Percentiles rank a stretch among this genome's conserved stretches.
phyloP scores from a whole-genome alignment of 352 stramenopile genomes.

The Globisporangium megalacanthum region DNA sequence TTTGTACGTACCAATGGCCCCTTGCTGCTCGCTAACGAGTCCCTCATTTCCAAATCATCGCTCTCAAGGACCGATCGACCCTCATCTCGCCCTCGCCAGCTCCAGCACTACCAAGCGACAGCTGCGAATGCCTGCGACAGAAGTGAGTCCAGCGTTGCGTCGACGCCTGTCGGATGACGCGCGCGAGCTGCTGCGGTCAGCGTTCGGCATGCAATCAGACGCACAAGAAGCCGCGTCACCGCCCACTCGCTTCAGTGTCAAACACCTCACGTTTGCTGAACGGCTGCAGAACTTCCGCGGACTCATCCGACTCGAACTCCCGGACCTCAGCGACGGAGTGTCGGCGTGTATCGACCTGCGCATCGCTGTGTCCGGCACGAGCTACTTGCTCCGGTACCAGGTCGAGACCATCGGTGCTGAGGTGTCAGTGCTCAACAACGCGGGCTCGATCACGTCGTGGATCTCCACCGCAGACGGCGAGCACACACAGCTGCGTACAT shows the following conservation, averaged over 20 bases:
- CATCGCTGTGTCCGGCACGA: constrained; percentile 23
- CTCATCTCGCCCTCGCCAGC: too few relatives aligned
- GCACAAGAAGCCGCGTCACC: too few relatives aligned
- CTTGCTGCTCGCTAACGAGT: too few relatives aligned
- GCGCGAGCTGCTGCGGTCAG: constrained; percentile 38
- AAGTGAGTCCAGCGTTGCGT: constrained; percentile 41
- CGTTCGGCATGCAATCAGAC: constrained; percentile 13
- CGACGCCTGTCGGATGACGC: constrained; percentile 56
- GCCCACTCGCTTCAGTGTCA: constrained; percentile 8
- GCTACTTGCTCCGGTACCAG: constrained; percentile 41
- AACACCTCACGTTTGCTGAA: constrained; percentile 24
- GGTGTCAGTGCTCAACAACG: constrained; percentile 36
- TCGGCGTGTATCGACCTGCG: constrained; percentile 20
- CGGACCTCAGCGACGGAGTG: constrained; percentile 2
- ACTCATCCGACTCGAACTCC: constrained; percentile 33
- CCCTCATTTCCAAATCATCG: constrained; percentile 5
- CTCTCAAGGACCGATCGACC: background rate
- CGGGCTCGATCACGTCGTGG: constrained; percentile 38
- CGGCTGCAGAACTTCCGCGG: constrained; percentile 44
- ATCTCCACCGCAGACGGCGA: constrained; percentile 30
- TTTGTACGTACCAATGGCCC: too few relatives aligned
- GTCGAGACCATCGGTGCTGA: constrained; percentile 32
- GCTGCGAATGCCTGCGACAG: constrained; percentile 35
- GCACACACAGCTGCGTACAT: constrained; percentile 34
- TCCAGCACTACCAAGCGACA: too few relatives aligned